Conservation (phyloP, 2,329 filamentous ascomycete genomes). For the Cladophialophora chaetospira region DNA sequence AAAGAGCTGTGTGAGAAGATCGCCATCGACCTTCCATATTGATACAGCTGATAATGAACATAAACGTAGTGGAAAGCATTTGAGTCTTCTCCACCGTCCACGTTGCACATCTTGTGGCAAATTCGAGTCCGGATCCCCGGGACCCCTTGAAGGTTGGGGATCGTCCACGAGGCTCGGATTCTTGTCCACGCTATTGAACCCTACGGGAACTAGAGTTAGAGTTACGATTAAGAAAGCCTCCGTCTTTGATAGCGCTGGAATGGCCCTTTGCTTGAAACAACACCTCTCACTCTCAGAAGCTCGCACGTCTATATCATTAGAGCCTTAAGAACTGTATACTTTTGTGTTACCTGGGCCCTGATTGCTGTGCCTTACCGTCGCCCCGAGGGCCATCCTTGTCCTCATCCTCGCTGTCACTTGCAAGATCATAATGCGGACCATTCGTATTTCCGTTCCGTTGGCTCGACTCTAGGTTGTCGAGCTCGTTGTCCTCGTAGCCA, state of each 20-base stretch:
- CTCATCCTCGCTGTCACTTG: constrained; percentile 49
- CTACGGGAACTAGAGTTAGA: no score
- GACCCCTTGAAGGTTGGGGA: no score
- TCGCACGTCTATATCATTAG: constrained; percentile 8
- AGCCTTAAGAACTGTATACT: constrained; percentile 2
- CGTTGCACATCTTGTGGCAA: no score
- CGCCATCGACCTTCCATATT: neutral
- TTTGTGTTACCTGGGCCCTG: neutral
- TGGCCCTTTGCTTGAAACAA: no score
- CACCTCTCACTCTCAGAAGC: neutral
- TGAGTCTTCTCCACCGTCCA: neutral
- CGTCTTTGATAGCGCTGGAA: no score
- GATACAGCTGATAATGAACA: neutral
- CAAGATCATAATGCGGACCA: constrained; percentile 50
- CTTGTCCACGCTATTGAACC: no score
- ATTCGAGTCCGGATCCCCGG: no score
- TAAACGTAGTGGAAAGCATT: neutral
- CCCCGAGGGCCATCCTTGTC: constrained; percentile 18
- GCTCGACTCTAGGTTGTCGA: constrained; percentile 54
- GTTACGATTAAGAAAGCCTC: no score
- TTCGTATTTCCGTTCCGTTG: constrained; percentile 35
- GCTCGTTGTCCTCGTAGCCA: constrained; percentile 63
- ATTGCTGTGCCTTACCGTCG: constrained; percentile 1
- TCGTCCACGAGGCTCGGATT: neutral
- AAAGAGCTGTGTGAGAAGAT: no score